phyloP scores from a whole-genome alignment of 2,329 filamentous ascomycete species.

The Fusarium sarcochroum region DNA sequence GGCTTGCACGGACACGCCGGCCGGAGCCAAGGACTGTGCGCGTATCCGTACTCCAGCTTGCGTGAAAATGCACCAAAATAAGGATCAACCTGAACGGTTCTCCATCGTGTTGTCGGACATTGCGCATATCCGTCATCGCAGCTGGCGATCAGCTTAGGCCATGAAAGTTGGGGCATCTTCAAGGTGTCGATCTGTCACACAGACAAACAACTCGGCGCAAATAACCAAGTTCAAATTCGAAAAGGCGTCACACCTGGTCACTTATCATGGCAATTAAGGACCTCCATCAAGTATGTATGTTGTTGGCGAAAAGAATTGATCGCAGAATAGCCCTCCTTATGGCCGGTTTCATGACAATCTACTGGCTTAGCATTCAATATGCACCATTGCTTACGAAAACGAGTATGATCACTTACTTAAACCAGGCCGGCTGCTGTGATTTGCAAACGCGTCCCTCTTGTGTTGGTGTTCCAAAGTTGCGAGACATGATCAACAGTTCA shows the following conservation, averaged over 20 bases:
- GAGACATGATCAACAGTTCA: constrained; percentile 23
- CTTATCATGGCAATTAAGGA: constrained; percentile 14
- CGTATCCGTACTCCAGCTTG: constrained; percentile 17
- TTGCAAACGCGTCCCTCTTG: background rate
- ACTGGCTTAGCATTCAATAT: background rate
- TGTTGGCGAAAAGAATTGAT: constrained; percentile 6
- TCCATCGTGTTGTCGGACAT: constrained; percentile 25
- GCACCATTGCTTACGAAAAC: background rate
- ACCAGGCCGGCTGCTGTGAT: constrained; percentile 10
- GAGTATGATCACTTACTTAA: background rate
- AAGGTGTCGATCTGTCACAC: constrained; percentile 17
- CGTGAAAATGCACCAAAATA: constrained; percentile 31
- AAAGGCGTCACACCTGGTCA: constrained; percentile 15
- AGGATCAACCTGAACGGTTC: constrained; percentile 36
- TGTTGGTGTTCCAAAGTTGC: constrained; percentile 8
- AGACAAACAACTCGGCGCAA: constrained; percentile 4
- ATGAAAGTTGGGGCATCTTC: constrained; percentile 4
- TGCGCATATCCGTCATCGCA: constrained; percentile 3
- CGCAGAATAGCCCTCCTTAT: background rate
- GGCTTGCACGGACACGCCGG: constrained; percentile 44
- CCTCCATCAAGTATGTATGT: background rate
- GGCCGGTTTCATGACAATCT: background rate
- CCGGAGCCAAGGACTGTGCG: constrained; percentile 34
- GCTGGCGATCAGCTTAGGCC: constrained; percentile 10
- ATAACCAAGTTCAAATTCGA: constrained; percentile 12